Base-by-base conservation (phyloP, 2,329 filamentous ascomycete genomes). In the Xylariaceae sp. region DNA sequence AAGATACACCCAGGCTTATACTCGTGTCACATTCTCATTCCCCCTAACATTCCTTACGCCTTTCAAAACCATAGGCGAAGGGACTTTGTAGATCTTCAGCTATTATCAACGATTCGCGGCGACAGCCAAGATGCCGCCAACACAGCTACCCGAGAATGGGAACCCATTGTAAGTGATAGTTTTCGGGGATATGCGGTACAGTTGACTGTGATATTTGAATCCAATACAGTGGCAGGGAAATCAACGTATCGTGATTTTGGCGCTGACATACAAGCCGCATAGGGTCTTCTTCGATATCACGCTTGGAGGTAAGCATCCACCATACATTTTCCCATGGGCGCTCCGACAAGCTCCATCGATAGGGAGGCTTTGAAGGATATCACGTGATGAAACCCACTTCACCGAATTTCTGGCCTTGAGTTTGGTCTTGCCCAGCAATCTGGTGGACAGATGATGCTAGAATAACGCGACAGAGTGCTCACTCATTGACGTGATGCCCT, bases 201-300 rank as follows among this genome's bases (percentile, higher is more conserved):
- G 34, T 17, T 7, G 19, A 29, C 19, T 3, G 9, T n/a, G n/a
- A n/a, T n/a, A n/a, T n/a, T n/a, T n/a, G n/a, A n/a, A n/a, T n/a
- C n/a, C n/a, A n/a, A n/a, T n/a, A n/a, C n/a, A n/a, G n/a, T n/a
- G n/a, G n/a, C n/a, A n/a, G n/a, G n/a, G n/a, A n/a, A n/a, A n/a
- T n/a, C n/a, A n/a, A n/a, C n/a, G n/a, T n/a, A n/a, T n/a, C n/a
- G n/a, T n/a, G n/a, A n/a, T n/a, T n/a, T n/a, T n/a, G n/a, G n/a
- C n/a, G n/a, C n/a, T n/a, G n/a, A n/a, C n/a, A n/a, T n/a, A n/a
- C n/a, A n/a, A n/a, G 22, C 22, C 22, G 22, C 41, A 17, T 39
- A 76, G 72, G 56, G 80, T 84, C 52, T 87, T 89, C 69, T 87
- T 89, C 64, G 85, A 89, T 64, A 78, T 89, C 45, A 86, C 86